phyloP scores from a whole-genome alignment of 306 rosid species.

The Inga leiocalycina region DNA sequence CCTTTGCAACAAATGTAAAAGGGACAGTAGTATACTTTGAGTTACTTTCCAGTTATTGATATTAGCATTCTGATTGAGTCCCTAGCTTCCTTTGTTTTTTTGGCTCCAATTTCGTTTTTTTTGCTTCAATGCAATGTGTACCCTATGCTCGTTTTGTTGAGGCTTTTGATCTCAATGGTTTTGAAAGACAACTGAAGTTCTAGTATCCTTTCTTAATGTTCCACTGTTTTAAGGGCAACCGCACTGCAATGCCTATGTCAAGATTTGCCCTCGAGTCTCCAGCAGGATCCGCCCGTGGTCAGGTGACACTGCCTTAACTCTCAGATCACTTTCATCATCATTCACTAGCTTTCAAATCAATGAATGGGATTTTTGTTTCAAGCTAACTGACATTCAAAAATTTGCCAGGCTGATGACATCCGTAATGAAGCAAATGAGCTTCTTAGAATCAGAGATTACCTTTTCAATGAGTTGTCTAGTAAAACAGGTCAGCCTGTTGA shows the following conservation, averaged over 20 bases:
- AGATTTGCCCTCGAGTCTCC: conserved; percentile 82
- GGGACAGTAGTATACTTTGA: background rate
- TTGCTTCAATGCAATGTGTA: conserved; percentile 4
- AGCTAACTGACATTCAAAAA: conserved; percentile 30
- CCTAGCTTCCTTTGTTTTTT: background rate
- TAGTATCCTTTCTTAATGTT: conserved; percentile 24
- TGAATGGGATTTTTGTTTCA: conserved; percentile 23
- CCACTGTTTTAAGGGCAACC: conserved; percentile 62
- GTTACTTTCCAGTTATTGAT: conserved; percentile 16
- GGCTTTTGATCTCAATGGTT: conserved; percentile 11
- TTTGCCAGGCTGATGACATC: conserved; percentile 83
- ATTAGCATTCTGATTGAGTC: conserved; percentile 1
- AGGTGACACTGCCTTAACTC: conserved; percentile 52
- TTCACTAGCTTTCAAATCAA: background rate
- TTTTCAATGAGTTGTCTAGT: conserved; percentile 63
- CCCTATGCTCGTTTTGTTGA: conserved; percentile 4
- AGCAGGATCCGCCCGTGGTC: conserved; percentile 96
- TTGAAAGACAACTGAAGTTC: conserved; percentile 24
- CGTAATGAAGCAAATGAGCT: conserved; percentile 90
- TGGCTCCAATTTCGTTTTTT: conserved; percentile 13
- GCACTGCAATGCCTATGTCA: conserved; percentile 83
- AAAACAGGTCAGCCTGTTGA: conserved; percentile 92
- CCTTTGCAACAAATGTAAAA: background rate
- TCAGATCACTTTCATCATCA: conserved; percentile 15
- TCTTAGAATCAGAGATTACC: conserved; percentile 81